phyloP scores from a whole-genome alignment of 331 rosid species.

The Telfairia occidentalis region DNA sequence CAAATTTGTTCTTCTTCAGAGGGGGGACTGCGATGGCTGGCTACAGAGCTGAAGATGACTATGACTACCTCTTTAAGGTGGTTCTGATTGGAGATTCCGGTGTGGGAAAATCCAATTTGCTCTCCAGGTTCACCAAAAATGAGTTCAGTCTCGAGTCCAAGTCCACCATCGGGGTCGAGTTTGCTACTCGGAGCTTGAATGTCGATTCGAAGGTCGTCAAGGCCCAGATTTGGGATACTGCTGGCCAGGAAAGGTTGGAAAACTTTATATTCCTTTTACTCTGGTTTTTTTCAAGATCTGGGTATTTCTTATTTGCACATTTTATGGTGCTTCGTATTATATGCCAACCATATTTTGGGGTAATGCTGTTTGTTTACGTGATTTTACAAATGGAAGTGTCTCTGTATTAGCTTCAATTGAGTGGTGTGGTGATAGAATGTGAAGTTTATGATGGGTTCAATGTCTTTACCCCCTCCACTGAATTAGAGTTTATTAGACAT shows the following conservation, averaged over 20 bases:
- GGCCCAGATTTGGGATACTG: conserved; percentile 59
- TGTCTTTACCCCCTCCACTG: not conserved
- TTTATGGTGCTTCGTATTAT: not conserved
- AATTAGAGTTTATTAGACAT: not conserved
- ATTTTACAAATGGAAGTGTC: not conserved
- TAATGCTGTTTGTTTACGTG: not conserved
- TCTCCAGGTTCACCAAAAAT: conserved; percentile 43
- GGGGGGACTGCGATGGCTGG: conserved; percentile 16
- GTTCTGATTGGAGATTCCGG: conserved; percentile 68
- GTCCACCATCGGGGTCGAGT: conserved; percentile 53
- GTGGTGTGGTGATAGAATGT: not conserved
- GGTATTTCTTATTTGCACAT: not conserved
- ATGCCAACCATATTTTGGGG: not conserved
- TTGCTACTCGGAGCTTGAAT: conserved; percentile 42
- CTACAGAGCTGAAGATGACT: conserved; percentile 66
- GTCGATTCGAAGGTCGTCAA: conserved; percentile 39
- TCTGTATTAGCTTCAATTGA: conserved; percentile 3
- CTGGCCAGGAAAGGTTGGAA: conserved; percentile 46
- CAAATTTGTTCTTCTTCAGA: not conserved
- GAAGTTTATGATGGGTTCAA: not conserved
- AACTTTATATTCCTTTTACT: not conserved
- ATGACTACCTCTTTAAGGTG: conserved; percentile 66
- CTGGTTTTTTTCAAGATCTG: conserved; percentile 8
- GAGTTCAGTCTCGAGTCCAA: conserved; percentile 54
- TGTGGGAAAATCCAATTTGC: conserved; percentile 51